Base-by-base conservation (phyloP, 2,329 filamentous ascomycete species). In the Huntiella abstrusa region DNA sequence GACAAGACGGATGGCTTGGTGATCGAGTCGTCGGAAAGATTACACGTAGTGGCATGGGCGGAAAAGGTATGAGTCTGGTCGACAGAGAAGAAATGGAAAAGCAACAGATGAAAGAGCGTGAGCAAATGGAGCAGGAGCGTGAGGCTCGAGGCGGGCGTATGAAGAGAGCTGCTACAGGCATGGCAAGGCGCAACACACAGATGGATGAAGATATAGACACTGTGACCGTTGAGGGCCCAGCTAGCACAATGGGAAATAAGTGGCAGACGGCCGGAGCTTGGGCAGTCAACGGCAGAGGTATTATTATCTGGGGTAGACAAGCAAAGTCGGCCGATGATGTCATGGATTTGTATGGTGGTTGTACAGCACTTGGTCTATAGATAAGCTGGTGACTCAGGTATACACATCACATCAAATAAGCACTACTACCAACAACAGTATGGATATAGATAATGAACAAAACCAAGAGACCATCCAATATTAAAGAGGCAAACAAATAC, bases 231-330 rank as follows among this genome's bases (percentile, higher is more conserved):
- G 58, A 60, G 2, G 66, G 61, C 0, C 60, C 63, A 0, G 59
- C 58, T 19, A 69, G 63, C 34, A 61, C 64, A 4, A 64, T 71
- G 62, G 67, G 69, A 2, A 73, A 70, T 53, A 72, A 72, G 59
- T 73, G 70, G 69, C 70, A 71, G 56, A 65, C 70, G 54, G 63
- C 66, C 1, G 68, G 69, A 0, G 63, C 67, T 2, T 73, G 70
- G 56, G 66, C 68, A 3, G 58, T 72, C 2, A 66, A 73, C 49
- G 64, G 64, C 1, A 60, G 62, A 11, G 68, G 67, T 6, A 65
- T 62, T 5, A 64, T 73, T 2, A 59, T 70, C 6, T 73, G 65
- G 66, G 68, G 65, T 3, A 62, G 62, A 3, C 70, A 70, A 55
- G 66, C 66, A 2, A 46, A 58, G 38, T 60, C 64, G 48, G 64